Evolutionary conservation across 2,329 filamentous ascomycete species (phyloP).

Genomic region (Fusarium succisae): DNA sequence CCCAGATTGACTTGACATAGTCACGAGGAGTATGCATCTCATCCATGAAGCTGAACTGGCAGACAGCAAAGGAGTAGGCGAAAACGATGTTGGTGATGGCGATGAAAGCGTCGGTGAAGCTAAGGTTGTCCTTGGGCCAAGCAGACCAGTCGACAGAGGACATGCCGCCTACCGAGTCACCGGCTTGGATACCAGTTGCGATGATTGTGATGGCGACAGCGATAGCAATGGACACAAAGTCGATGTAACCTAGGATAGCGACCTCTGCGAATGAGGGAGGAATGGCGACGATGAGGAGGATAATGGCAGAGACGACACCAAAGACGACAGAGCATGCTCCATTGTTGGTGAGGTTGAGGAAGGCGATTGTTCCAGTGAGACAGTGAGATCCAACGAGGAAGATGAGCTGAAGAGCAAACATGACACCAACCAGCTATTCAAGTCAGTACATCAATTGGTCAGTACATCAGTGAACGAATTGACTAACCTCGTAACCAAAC

Average conservation of each 20-base stretch:
- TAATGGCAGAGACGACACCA: constrained; percentile 56
- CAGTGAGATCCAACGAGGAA: constrained; percentile 79
- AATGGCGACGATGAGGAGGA: constrained; percentile 57
- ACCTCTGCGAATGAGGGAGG: constrained; percentile 60
- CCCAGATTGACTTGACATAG: constrained; percentile 64
- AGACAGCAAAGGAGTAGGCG: constrained; percentile 68
- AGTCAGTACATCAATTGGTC: neutral
- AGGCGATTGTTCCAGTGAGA: constrained; percentile 74
- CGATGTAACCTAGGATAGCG: constrained; percentile 60
- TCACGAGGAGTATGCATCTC: constrained; percentile 61
- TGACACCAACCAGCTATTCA: constrained; percentile 61
- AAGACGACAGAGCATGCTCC: constrained; percentile 58
- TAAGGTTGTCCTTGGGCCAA: constrained; percentile 56
- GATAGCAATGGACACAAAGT: constrained; percentile 69
- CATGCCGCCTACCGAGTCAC: constrained; percentile 45
- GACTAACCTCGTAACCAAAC: constrained; percentile 62
- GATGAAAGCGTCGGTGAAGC: constrained; percentile 65
- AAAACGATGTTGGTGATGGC: constrained; percentile 76
- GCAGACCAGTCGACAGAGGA: constrained; percentile 53
- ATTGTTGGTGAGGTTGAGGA: constrained; percentile 70
- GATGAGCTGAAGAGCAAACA: constrained; percentile 70
- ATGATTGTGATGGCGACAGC: constrained; percentile 75
- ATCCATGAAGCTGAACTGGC: constrained; percentile 63
- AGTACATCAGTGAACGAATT: too few species aligned
- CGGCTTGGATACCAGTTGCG: constrained; percentile 63